Conservation (phyloP, 2,329 filamentous ascomycete species). For the Penicillium digitatum region DNA sequence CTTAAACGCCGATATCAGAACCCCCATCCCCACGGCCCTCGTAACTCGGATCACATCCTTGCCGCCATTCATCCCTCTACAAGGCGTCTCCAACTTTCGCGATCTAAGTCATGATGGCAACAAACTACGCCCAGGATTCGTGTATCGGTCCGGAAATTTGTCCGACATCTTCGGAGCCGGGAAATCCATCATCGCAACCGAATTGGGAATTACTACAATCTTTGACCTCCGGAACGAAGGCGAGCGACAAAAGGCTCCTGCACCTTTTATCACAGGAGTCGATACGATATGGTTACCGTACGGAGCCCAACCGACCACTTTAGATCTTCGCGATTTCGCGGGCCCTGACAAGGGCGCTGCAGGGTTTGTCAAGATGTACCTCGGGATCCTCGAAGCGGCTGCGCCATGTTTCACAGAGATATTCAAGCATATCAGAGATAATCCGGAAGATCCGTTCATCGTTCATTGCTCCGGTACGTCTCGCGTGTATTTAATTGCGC, state of each 20-base stretch:
- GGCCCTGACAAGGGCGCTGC: slow-evolving; percentile 56
- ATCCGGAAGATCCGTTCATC: slow-evolving; percentile 51
- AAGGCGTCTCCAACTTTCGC: slow-evolving; percentile 29
- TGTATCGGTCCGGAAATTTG: slow-evolving; percentile 68
- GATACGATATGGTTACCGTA: slow-evolving; percentile 49
- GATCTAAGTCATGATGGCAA: slow-evolving; percentile 23
- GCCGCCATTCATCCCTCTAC: slow-evolving; percentile 26
- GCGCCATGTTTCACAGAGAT: slow-evolving; percentile 57
- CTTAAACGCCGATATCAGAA: slow-evolving; percentile 24
- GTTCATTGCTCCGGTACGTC: slow-evolving; percentile 57
- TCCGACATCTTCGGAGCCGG: slow-evolving; percentile 55
- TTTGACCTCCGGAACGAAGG: slow-evolving; percentile 64
- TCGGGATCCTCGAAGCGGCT: slow-evolving; percentile 63
- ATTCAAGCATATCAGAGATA: slow-evolving; percentile 54
- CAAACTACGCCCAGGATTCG: slow-evolving; percentile 49
- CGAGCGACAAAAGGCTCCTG: slow-evolving; percentile 42
- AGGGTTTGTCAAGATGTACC: slow-evolving; percentile 63
- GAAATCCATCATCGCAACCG: slow-evolving; percentile 46
- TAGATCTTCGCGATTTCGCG: slow-evolving; percentile 30
- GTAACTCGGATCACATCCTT: slow-evolving; percentile 24
- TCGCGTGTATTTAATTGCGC: not conserved
- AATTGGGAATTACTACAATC: slow-evolving; percentile 59
- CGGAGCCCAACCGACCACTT: slow-evolving; percentile 49
- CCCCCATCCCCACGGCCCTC: slow-evolving; percentile 19
- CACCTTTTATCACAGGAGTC: slow-evolving; percentile 52